Conservation (phyloP, 202 grass and related monocot genomes). For the Zizania palustris region DNA sequence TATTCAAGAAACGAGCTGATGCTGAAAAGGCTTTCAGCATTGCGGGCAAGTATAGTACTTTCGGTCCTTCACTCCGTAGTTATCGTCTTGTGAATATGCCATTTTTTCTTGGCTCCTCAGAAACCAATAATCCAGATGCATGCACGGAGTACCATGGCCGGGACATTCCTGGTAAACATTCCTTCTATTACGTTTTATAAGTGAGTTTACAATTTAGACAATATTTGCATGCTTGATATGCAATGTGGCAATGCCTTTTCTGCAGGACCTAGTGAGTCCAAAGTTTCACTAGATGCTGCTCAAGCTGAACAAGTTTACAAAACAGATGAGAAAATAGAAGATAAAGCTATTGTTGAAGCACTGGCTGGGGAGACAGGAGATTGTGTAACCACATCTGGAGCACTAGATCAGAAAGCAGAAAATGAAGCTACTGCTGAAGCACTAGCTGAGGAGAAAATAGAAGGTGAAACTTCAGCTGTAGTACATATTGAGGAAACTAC, state of each 20-base stretch:
- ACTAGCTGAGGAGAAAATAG: slow-evolving; percentile 18
- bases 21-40: slow-evolving; percentile 90
- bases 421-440: slow-evolving; percentile 23
- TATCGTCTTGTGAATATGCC: slow-evolving; percentile 74
- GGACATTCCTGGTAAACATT: slow-evolving; percentile 48
- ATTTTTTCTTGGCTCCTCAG: slow-evolving; percentile 36
- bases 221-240: slow-evolving; percentile 35
- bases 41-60: slow-evolving; percentile 68
- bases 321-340: too few species aligned
- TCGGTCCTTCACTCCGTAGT: slow-evolving; percentile 86
- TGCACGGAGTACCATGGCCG: slow-evolving; percentile 14
- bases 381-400: slow-evolving; percentile 28
- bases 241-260: slow-evolving; percentile 34
- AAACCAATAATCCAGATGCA: slow-evolving; percentile 38
- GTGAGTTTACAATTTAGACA: slow-evolving; percentile 12
- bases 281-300: too few species aligned
- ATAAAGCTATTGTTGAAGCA: not conserved
- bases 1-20: slow-evolving; percentile 78
- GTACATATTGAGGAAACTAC: not conserved
- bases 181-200: slow-evolving; percentile 19
- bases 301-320: too few species aligned
- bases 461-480: slow-evolving; percentile 15
- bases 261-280: slow-evolving; percentile 35
- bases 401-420: slow-evolving; percentile 18
- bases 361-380: slow-evolving; percentile 13